Evolutionary conservation across 139 green algal species (phyloP).

Genomic region (Tetraselmis chui): DNA sequence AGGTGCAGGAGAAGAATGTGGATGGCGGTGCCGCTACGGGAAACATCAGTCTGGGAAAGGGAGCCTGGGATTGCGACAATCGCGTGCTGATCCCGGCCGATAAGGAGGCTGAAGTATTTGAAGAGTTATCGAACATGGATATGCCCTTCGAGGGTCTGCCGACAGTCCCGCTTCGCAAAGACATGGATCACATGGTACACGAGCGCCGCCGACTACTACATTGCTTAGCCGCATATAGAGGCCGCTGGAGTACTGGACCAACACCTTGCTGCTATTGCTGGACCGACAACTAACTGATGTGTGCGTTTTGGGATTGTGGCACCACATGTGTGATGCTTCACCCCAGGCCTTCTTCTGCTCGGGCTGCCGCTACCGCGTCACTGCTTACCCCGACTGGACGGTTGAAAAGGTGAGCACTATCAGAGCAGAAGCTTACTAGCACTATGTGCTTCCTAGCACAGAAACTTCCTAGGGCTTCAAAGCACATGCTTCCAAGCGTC

Average conservation of each 20-base stretch:
- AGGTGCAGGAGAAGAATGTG: not conserved
- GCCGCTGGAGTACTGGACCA: too few species aligned
- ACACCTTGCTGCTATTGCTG: too few species aligned
- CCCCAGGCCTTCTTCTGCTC: slow-evolving; percentile 76
- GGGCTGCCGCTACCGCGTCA: slow-evolving; percentile 82
- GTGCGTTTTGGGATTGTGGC: too few species aligned
- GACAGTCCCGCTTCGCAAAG: slow-evolving; percentile 81
- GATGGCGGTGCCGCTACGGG: slow-evolving; percentile 9
- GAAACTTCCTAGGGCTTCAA: too few species aligned
- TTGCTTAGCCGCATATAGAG: too few species aligned
- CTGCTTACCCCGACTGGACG: slow-evolving; percentile 64
- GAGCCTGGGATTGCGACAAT: slow-evolving; percentile 88
- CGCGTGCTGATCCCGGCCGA: slow-evolving; percentile 75
- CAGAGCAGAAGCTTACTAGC: too few species aligned
- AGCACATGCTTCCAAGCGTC: too few species aligned
- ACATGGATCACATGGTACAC: slow-evolving; percentile 70
- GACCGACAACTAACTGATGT: too few species aligned
- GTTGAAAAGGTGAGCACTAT: slow-evolving; percentile 38
- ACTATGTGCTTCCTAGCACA: too few species aligned
- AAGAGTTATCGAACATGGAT: slow-evolving; percentile 91
- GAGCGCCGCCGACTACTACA: too few species aligned
- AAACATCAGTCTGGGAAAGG: slow-evolving; percentile 72
- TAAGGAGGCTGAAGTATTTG: slow-evolving; percentile 89
- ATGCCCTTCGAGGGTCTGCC: slow-evolving; percentile 85
- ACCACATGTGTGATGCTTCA: too few species aligned